A percentile compares a stretch with the other conserved stretches of the same genome.
These are phyloP conservation scores for Trametes cinnabarina DNA, from an alignment of 768 basidiomycete genomes.

Conservation along the genomic window DNA sequence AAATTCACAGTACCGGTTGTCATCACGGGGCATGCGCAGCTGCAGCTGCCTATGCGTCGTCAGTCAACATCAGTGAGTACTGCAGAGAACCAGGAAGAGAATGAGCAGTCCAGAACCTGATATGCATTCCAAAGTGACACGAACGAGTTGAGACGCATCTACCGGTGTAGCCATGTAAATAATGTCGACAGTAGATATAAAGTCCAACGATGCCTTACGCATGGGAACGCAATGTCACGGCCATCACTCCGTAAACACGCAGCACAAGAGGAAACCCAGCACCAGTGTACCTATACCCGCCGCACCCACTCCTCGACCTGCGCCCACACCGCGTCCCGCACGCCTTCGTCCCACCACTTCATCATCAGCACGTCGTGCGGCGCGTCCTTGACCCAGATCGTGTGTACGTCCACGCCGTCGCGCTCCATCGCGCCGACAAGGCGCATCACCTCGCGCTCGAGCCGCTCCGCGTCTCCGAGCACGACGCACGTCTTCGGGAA, in stretches of 20 bases:
- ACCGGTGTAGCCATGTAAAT: too few species aligned
- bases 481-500: conserved; percentile 47
- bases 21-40: too few species aligned
- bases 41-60: too few species aligned
- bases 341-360: conserved; percentile 45
- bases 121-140: too few species aligned
- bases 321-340: conserved; percentile 38
- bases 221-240: background rate
- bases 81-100: too few species aligned
- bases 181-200: too few species aligned
- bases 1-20: too few species aligned
- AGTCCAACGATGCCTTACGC: too few species aligned
- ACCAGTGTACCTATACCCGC: background rate
- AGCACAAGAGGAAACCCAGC: background rate
- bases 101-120: too few species aligned
- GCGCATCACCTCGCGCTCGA: conserved; percentile 46
- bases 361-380: conserved; percentile 48
- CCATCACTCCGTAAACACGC: too few species aligned
- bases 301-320: conserved; percentile 36
- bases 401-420: conserved; percentile 26
- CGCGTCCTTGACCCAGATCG: conserved; percentile 27
- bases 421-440: conserved; percentile 35
- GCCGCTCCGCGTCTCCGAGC: conserved; percentile 50
- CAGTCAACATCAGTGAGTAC: too few species aligned
- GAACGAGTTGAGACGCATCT: too few species aligned